Conservation (phyloP, 1,139 yeast species). For the Saccharomyces pastorianus region DNA sequence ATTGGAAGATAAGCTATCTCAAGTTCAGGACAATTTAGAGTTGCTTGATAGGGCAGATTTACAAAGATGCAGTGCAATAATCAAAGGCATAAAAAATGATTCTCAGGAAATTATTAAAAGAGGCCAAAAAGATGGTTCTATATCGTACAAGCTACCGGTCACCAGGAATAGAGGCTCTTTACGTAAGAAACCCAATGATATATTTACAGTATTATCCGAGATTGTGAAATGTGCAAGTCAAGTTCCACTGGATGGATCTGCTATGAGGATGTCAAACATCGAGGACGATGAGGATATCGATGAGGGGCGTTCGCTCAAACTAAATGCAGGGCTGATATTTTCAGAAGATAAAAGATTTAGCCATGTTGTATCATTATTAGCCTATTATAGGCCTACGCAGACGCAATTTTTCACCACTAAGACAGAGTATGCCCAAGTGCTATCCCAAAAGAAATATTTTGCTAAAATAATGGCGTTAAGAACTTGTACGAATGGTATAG, state of each 20-base stretch:
- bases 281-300: conserved; percentile 12
- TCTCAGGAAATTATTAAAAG: neutral
- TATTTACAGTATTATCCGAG: conserved; percentile 14
- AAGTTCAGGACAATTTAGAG: conserved; percentile 47
- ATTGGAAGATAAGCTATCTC: conserved; percentile 50
- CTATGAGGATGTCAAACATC: conserved; percentile 9
- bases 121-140: neutral
- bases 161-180: conserved; percentile 1
- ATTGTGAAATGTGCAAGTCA: conserved; percentile 12
- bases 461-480: conserved; percentile 60
- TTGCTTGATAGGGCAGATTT: conserved; percentile 66
- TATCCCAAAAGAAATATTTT: conserved; percentile 47
- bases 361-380: conserved; percentile 54
- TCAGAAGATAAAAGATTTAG: conserved; percentile 71
- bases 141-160: neutral
- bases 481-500: conserved; percentile 62
- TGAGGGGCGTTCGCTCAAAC: conserved; percentile 16
- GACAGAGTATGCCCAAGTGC: conserved; percentile 21
- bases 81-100: conserved; percentile 7
- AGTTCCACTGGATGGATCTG: conserved; percentile 3
- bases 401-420: conserved; percentile 20
- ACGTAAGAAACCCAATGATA: conserved; percentile 3
- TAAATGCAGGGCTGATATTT: conserved; percentile 46
- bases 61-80: conserved; percentile 21
- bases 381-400: conserved; percentile 19